Percentiles rank a stretch among this genome's conserved stretches.
phyloP scores from a whole-genome alignment of 2,329 filamentous ascomycete species.

The Myrmaecium sp. region DNA sequence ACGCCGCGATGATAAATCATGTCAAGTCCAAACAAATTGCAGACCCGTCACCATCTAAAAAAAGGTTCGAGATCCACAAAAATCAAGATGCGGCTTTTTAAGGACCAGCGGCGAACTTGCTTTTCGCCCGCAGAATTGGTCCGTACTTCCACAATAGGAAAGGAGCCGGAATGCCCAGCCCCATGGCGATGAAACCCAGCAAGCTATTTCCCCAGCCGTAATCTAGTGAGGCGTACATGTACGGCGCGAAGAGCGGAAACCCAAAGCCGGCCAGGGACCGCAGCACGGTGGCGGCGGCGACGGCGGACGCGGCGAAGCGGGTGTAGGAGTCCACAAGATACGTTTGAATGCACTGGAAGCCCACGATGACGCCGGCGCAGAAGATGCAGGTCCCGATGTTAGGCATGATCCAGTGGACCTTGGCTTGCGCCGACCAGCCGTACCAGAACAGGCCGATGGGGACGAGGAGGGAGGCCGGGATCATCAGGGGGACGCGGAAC shows the following conservation, averaged over 20 bases:
- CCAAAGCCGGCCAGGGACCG: constrained; percentile 27
- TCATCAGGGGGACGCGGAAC: constrained; percentile 43
- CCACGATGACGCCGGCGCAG: constrained; percentile 28
- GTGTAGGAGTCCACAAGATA: constrained; percentile 31
- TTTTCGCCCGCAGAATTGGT: constrained; percentile 26
- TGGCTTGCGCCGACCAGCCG: constrained; percentile 36
- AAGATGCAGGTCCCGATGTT: constrained; percentile 37
- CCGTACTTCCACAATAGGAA: constrained; percentile 35
- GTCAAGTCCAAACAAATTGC: too few species aligned
- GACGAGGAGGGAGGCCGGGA: constrained; percentile 34
- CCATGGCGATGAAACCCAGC: constrained; percentile 19
- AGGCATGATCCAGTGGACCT: constrained; percentile 36
- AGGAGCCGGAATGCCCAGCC: constrained; percentile 28
- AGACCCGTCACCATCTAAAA: too few species aligned
- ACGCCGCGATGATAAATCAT: too few species aligned
- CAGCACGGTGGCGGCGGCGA: constrained; percentile 27
- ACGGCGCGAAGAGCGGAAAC: constrained; percentile 27
- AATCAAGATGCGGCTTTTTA: too few species aligned
- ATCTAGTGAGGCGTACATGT: constrained; percentile 22
- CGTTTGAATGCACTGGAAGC: constrained; percentile 25
- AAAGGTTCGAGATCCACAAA: too few species aligned
- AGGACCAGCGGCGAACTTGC: constrained; percentile 29
- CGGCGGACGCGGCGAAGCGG: constrained; percentile 27
- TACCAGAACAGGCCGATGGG: constrained; percentile 40
- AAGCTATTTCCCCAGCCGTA: constrained; percentile 27